Evolutionary conservation across 78 protist species (phyloP).

Genomic region (Dictyostelium discoideum): dicty_2.7 NC_007088.5:5013501-5014000

Average conservation of each 20-base stretch:
- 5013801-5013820: background rate
- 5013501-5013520: conserved; percentile 41
- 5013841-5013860: conserved; percentile 10
- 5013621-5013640: background rate
- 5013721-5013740: background rate
- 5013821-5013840: background rate
- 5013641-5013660: background rate
- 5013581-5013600: background rate
- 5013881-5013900: background rate
- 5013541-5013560: background rate
- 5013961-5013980: conserved; percentile 26
- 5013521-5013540: conserved; percentile 1
- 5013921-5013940: background rate
- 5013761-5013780: background rate
- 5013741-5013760: background rate
- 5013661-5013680: conserved; percentile 26
- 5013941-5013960: background rate
- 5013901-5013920: background rate
- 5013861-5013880: background rate
- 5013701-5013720: background rate
- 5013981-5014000: conserved; percentile 11
- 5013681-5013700: background rate
- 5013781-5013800: background rate
- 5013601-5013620: background rate
- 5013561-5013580: background rate